Conservation (phyloP, 305 asterid genomes). For the Fraxinus floribunda region DNA sequence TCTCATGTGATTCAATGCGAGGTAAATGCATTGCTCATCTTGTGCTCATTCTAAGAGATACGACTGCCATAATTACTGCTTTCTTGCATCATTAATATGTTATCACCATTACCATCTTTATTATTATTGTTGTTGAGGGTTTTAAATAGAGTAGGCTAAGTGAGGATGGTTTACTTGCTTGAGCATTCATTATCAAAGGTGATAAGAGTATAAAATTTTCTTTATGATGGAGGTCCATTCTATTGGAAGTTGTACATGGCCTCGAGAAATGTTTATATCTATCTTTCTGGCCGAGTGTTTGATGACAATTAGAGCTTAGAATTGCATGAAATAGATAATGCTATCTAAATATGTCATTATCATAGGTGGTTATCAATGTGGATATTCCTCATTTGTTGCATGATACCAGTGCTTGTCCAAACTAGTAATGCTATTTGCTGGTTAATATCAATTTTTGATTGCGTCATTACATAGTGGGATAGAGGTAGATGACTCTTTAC, state of each 20-base stretch:
- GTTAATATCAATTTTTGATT: neutral
- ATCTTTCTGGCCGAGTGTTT: neutral
- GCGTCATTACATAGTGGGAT: neutral
- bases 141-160: neutral
- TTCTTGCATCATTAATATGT: neutral
- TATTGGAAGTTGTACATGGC: neutral
- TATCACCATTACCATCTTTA: neutral
- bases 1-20: conserved; percentile 54
- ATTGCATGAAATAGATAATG: neutral
- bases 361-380: neutral
- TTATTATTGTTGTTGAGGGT: neutral
- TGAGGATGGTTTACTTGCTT: neutral
- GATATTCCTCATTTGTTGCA: neutral
- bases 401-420: neutral
- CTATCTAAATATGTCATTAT: neutral
- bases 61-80: neutral
- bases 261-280: neutral
- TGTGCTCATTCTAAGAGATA: neutral
- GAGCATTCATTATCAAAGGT: neutral
- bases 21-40: conserved; percentile 48
- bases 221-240: neutral
- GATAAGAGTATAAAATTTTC: neutral
- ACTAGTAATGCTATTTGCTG: neutral
- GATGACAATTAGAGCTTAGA: neutral
- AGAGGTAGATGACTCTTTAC: neutral